Base-by-base conservation (phyloP, 768 basidiomycete species). In the Pilatotrama ljubarskyi region DNA sequence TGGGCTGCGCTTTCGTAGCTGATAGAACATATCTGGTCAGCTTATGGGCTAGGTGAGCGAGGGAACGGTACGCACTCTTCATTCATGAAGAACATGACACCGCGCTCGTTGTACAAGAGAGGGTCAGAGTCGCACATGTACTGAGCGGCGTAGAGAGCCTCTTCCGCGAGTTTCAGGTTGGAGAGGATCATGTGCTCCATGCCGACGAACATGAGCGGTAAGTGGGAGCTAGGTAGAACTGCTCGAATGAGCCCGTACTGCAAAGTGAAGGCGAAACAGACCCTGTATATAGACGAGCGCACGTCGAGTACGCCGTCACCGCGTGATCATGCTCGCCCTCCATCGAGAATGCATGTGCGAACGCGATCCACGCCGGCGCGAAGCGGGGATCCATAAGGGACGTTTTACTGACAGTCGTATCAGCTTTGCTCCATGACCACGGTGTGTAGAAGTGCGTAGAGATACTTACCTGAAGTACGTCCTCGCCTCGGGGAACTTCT, bases 251-350 rank as follows among this genome's bases (percentile, higher is more conserved):
- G 26, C 58, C 32, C 44, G 20, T 32, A 41, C 66, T 5, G 24
- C 14, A 15, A 18, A 22, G 47, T 53, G 46, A 20, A 54, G 40
- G 49, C 5, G 25, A n/a, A 11, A 66, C 82, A 51, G 70, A 95
- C 92, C 96, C 97, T 59, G 90, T 91, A 71, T 98, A 98, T 80
- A 98, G 88, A 36, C 96, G 80, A 5, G 94, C 92, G 58, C 93
- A 95, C 0, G 97, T 98, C 22, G 96, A 98, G 73, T 99, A 99
- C 1, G 97, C 96, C 0, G 94, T 98, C 44, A 98, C 93, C 2
- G 97, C 96, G 68, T 98, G 95, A 66, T 98, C 96, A 76, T 98
- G 97, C 72, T 99, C 97, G 15, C 95, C 95, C 72, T 99, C 97
- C 65, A 92, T 78, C 2, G 96, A 93, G 76, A 97, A 99, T 0